phyloP scores from a whole-genome alignment of 225 moss, liverwort and hornwort species.

The Thuidium tamariscinum region DNA sequence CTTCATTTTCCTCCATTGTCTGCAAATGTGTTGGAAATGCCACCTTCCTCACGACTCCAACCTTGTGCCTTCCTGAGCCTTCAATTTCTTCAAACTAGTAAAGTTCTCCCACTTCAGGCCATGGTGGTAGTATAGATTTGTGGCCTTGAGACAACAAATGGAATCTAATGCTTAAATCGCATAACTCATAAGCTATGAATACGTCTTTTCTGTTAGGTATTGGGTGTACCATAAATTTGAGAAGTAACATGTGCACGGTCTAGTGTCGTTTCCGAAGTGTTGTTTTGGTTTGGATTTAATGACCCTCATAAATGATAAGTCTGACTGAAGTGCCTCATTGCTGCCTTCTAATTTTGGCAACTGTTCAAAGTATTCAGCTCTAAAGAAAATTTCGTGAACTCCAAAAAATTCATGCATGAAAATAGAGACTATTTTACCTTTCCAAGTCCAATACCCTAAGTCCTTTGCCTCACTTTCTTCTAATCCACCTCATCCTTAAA shows the following conservation, averaged over 20 bases:
- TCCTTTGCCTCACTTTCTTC: not conserved
- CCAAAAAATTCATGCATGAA: not conserved
- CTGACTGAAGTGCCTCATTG: accelerated
- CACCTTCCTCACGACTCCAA: not conserved
- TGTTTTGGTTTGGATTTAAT: not conserved
- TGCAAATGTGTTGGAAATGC: not conserved
- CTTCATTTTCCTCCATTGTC: not conserved
- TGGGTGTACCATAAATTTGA: not conserved
- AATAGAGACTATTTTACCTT: not conserved
- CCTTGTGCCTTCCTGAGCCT: not conserved
- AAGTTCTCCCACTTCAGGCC: not conserved
- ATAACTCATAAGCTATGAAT: not conserved
- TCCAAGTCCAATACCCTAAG: not conserved
- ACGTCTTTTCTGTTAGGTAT: not conserved
- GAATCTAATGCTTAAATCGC: not conserved
- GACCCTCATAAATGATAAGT: not conserved
- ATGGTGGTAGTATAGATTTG: not conserved
- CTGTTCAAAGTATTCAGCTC: not conserved
- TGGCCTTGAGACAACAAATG: not conserved
- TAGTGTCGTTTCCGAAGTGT: not conserved
- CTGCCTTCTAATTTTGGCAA: not conserved
- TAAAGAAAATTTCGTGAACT: not conserved
- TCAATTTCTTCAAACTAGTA: not conserved
- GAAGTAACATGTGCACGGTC: not conserved
- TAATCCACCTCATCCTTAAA: not conserved